Evolutionary conservation across 2,329 filamentous ascomycete species (phyloP).

Genomic region (Fusarium redolens): DNA sequence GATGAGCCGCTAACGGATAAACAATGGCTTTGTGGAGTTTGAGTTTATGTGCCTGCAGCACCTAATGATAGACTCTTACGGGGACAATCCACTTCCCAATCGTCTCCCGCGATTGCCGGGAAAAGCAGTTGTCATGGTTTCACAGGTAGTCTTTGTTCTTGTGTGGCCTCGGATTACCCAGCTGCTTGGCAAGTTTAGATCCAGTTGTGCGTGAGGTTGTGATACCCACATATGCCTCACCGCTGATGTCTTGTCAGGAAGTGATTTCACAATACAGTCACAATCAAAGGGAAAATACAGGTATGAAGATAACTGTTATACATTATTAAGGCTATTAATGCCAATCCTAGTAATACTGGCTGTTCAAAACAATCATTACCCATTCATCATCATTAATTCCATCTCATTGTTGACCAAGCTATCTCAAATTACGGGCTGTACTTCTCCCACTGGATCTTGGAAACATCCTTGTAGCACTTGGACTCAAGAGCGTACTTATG

Average conservation of each 20-base stretch:
- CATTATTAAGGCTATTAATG: constrained; percentile 30
- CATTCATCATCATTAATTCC: constrained; percentile 35
- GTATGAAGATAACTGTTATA: constrained; percentile 16
- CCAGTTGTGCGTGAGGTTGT: constrained; percentile 2
- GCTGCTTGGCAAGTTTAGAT: constrained; percentile 9
- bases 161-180: constrained; percentile 7
- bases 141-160: constrained; percentile 8
- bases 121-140: neutral
- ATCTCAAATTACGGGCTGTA: constrained; percentile 30
- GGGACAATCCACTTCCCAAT: neutral
- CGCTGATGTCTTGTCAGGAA: neutral
- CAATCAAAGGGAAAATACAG: neutral
- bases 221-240: constrained; percentile 12
- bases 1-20: neutral
- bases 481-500: constrained; percentile 54
- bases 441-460: constrained; percentile 43
- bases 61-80: constrained; percentile 5
- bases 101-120: neutral
- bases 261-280: neutral
- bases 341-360: constrained; percentile 25
- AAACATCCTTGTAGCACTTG: constrained; percentile 56
- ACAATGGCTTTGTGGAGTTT: constrained; percentile 8
- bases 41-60: constrained; percentile 23
- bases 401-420: neutral
- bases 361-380: constrained; percentile 28